Conservation (phyloP, 179 eudicot genomes). For the Corrigiola litoralis region DNA sequence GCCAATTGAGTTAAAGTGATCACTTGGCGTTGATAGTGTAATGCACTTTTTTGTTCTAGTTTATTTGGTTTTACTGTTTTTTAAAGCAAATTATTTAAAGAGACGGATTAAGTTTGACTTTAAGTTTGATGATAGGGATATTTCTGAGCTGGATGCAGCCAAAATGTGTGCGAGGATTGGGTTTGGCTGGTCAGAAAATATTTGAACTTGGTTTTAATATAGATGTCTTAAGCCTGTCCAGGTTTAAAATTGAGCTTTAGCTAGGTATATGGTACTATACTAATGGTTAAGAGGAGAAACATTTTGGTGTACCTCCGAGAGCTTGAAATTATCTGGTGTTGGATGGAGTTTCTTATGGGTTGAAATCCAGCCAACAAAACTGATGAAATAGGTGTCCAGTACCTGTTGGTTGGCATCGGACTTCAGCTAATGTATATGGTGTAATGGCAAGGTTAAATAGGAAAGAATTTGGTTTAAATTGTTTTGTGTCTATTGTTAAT, state of each 20-base stretch:
- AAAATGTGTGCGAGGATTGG: not conserved
- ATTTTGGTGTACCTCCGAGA: not conserved
- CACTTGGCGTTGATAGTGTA: too few species aligned
- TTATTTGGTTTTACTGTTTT: too few species aligned
- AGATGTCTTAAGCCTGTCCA: not conserved
- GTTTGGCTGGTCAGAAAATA: not conserved
- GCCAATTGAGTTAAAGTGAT: too few species aligned
- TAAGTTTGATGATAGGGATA: too few species aligned
- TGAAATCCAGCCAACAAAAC: not conserved
- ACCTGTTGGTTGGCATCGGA: too few species aligned
- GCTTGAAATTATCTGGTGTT: not conserved
- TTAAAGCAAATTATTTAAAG: too few species aligned
- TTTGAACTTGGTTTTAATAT: not conserved
- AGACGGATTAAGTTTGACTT: too few species aligned
- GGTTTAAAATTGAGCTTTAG: not conserved
- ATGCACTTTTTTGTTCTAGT: too few species aligned
- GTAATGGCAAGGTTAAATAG: not conserved
- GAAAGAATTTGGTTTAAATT: not conserved
- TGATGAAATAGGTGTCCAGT: too few species aligned
- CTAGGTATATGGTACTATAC: not conserved
- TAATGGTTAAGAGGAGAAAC: not conserved
- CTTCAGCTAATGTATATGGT: too few species aligned
- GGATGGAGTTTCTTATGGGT: too few species aligned
- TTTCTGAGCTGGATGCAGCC: too few species aligned
- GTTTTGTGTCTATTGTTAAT: not conserved